A percentile compares a stretch with the other conserved stretches of the same genome.
Evolutionary conservation across 768 basidiomycete genomes (phyloP).

Genomic region (Vararia minispora): DNA sequence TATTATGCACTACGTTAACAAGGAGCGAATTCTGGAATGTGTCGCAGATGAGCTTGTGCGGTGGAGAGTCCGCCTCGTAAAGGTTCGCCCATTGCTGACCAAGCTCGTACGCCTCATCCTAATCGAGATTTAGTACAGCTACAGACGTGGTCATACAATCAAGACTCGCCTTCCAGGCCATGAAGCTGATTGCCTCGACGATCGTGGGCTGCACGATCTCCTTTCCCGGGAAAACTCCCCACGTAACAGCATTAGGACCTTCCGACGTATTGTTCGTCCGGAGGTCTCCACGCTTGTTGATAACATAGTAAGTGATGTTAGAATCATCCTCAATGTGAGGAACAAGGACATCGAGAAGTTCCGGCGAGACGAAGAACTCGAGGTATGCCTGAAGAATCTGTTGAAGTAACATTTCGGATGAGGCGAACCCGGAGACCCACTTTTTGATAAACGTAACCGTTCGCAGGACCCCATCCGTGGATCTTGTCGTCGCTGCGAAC

Average conservation of each 20-base stretch:
- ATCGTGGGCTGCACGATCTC: constrained; percentile 95
- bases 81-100: constrained; percentile 85
- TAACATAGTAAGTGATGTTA: constrained; percentile 92
- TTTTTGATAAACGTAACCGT: constrained; percentile 96
- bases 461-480: constrained; percentile 89
- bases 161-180: constrained; percentile 84
- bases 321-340: constrained; percentile 77
- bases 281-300: constrained; percentile 91
- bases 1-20: constrained; percentile 94
- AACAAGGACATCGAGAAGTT: constrained; percentile 60
- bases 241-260: constrained; percentile 96
- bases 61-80: constrained; percentile 68
- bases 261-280: constrained; percentile 92
- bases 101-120: constrained; percentile 93
- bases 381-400: constrained; percentile 76
- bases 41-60: constrained; percentile 63
- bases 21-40: constrained; percentile 77
- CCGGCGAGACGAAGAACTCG: constrained; percentile 85
- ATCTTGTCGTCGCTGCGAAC: constrained; percentile 72
- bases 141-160: neutral
- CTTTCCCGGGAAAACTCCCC: constrained; percentile 97
- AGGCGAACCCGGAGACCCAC: constrained; percentile 24
- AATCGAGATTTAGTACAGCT: constrained; percentile 1
- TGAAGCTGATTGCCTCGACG: constrained; percentile 94
- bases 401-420: too few relatives aligned